phyloP scores from a whole-genome alignment of 1,284 basidiomycete genomes.

The Rugosomyces carneus region DNA sequence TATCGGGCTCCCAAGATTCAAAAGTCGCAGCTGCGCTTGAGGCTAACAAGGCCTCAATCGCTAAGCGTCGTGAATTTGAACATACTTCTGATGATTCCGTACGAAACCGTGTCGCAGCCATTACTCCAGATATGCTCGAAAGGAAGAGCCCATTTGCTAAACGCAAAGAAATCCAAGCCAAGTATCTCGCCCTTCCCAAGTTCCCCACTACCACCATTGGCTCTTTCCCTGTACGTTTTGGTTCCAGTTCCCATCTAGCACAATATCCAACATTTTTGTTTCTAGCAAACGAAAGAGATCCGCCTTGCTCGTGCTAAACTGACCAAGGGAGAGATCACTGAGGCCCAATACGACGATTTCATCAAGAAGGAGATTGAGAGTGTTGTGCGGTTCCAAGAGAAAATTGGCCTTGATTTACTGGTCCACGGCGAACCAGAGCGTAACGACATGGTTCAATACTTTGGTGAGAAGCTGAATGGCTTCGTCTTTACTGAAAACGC shows the following conservation, averaged over 20 bases:
- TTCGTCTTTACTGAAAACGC: conserved; percentile 98
- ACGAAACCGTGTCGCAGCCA: conserved; percentile 90
- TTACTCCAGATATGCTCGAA: conserved; percentile 84
- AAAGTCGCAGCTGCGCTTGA: conserved; percentile 68
- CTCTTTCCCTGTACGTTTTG: conserved; percentile 78
- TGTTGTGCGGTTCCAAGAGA: conserved; percentile 97
- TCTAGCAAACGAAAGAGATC: conserved; percentile 97
- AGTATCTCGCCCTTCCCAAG: conserved; percentile 87
- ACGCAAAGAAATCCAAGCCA: conserved; percentile 87
- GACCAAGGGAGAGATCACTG: conserved; percentile 87
- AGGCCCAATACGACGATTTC: conserved; percentile 93
- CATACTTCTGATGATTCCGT: conserved; percentile 91
- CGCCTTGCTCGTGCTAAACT: conserved; percentile 93
- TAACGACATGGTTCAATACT: conserved; percentile 99
- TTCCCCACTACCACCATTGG: conserved; percentile 99
- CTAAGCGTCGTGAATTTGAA: conserved; percentile 96
- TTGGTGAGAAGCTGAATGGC: conserved; percentile 93
- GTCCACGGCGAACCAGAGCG: conserved; percentile 99
- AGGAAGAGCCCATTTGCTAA: conserved; percentile 88
- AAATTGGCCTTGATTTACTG: conserved; percentile 91
- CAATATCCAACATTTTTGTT: conserved; percentile 3
- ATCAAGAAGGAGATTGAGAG: conserved; percentile 97
- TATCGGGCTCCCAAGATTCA: conserved; percentile 79
- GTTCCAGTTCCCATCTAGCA: background rate
- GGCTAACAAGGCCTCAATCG: conserved; percentile 88